Evolutionary conservation across 1,139 yeast species (phyloP).

Genomic region (Meyerozyma elateridarum): DNA sequence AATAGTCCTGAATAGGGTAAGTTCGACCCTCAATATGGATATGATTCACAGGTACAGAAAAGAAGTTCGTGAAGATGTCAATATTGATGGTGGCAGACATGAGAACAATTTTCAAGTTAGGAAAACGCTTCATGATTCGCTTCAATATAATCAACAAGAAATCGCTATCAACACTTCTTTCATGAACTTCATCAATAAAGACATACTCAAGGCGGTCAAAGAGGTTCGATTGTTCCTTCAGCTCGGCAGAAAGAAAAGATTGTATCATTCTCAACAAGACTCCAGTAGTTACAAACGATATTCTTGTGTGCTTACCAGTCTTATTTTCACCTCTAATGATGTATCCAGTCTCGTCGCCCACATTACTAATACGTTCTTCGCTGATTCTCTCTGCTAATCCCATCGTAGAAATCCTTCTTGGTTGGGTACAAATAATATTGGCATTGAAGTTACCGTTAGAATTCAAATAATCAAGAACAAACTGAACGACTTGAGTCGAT

Average conservation of each 20-base stretch:
- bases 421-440: slow-evolving; percentile 85
- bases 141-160: slow-evolving; percentile 75
- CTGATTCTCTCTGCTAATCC: slow-evolving; percentile 93
- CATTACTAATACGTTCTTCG: slow-evolving; percentile 63
- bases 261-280: slow-evolving; percentile 84
- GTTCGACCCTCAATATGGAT: slow-evolving; percentile 90
- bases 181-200: slow-evolving; percentile 94
- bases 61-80: slow-evolving; percentile 62
- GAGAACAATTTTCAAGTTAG: slow-evolving; percentile 62
- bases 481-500: slow-evolving; percentile 90
- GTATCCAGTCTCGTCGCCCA: slow-evolving; percentile 85
- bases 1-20: slow-evolving; percentile 78
- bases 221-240: slow-evolving; percentile 22
- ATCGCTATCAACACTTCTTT: slow-evolving; percentile 88
- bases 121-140: slow-evolving; percentile 41
- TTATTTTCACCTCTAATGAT: slow-evolving; percentile 86
- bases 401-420: slow-evolving; percentile 91
- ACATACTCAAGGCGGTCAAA: slow-evolving; percentile 62
- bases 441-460: slow-evolving; percentile 42
- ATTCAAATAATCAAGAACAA: slow-evolving; percentile 63
- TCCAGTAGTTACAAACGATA: slow-evolving; percentile 90
- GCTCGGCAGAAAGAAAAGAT: slow-evolving; percentile 21
- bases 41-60: slow-evolving; percentile 44
- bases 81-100: slow-evolving; percentile 95
- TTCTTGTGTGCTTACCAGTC: slow-evolving; percentile 55